Base-by-base conservation (phyloP, 805 yeast species). In the Starmerella apis region DNA sequence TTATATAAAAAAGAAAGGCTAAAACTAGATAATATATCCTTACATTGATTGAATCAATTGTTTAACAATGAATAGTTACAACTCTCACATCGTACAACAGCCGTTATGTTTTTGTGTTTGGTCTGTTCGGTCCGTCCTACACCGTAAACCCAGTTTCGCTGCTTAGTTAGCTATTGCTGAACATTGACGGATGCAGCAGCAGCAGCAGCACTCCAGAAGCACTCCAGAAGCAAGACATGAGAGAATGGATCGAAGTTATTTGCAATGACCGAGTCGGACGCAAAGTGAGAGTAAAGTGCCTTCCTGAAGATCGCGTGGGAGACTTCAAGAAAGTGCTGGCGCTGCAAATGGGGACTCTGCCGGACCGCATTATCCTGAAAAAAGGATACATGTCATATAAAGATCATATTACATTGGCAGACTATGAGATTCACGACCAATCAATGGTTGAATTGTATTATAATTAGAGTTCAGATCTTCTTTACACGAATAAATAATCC, bases 381-480 rank as follows among this genome's bases (percentile, higher is more conserved):
- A 88, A 86, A 62, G 96, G 96, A 1, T 81, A 86, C 60, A 81
- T 78, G 56, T 77, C 84, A 0, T 79, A 78, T 64, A 92, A 92
- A 63, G 92, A 90, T 61, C 96, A 88, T 63, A 90, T 90, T 49
- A 74, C 88, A 0, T 70, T 90, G 41, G 95, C 83, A n/a, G 98
- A 90, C 65, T 90, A 92, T 63, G 98, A 90, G 64, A 79, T 90
- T 18, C 95, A 87, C 61, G 81, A 87, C 64, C 94, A 95, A 9
- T 81, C 83, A 53, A 86, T 81, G 65, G 66, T 90, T 56, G 98
- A 90, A 67, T 68, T 90, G 64, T 92, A 50, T 19, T 53, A 53
- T 41, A 16, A 48, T 2, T 43, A 31, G n/a, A 20, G 30, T 27
- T 27, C 8, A 9, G 11, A 8, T 11, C 8, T 27, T 27, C 8